Evolutionary conservation across 495 filamentous ascomycete genomes (phyloP).

Genomic region (Penicillium parvum): DNA sequence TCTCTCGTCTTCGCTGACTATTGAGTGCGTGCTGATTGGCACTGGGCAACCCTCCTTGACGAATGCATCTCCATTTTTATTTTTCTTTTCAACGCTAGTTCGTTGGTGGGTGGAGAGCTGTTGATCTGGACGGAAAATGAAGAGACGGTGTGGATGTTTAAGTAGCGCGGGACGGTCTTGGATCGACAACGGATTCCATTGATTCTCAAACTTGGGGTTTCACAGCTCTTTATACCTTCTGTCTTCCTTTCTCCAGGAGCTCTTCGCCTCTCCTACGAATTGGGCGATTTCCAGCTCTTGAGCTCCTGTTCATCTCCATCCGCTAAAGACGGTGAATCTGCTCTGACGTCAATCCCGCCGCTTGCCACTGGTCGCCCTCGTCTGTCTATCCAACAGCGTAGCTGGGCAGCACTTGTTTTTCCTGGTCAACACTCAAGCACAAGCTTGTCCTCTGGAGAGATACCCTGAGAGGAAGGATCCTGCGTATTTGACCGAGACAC

Average conservation of each 20-base stretch:
- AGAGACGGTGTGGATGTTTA: too few relatives aligned
- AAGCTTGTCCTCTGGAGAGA: neutral
- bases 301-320: neutral
- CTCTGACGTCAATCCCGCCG: slow-evolving; percentile 9
- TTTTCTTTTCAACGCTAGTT: neutral
- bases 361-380: slow-evolving; percentile 3
- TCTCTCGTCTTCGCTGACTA: slow-evolving; percentile 14
- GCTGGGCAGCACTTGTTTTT: neutral
- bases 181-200: too few relatives aligned
- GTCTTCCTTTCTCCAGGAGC: neutral
- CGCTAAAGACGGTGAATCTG: neutral
- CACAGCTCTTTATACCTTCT: slow-evolving; percentile 4
- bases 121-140: too few relatives aligned
- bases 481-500: neutral
- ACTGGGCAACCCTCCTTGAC: neutral
- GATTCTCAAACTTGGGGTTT: too few relatives aligned
- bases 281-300: neutral
- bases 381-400: neutral
- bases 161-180: too few relatives aligned
- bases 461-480: neutral
- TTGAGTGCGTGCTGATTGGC: slow-evolving; percentile 16
- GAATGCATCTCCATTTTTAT: slow-evolving; percentile 8
- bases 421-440: neutral
- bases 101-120: too few relatives aligned
- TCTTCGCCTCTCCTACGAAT: neutral